Base-by-base conservation (phyloP, 345 rosid species). In the Camelina hispida region DNA sequence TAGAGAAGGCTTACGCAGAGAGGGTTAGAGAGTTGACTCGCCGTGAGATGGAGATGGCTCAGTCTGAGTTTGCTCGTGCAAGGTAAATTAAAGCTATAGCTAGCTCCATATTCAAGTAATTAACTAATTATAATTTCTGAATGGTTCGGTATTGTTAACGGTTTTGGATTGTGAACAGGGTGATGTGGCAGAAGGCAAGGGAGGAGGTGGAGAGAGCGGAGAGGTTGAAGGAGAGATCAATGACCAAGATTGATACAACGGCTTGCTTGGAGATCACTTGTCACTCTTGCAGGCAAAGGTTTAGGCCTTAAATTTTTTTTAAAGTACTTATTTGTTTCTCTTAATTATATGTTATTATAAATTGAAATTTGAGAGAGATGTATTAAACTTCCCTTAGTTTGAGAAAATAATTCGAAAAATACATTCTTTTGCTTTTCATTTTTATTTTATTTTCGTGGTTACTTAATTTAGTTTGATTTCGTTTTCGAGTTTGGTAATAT, bases 211-310 rank as follows among this genome's bases (percentile, higher is more conserved):
- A 87, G 42, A 90, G 85, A 58, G 97, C 97, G 0, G 93, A 90
- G 83, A 86, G 86, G 65, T 58, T 90, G 84, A 94, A 91, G 83
- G 91, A 88, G 60, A 80, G 86, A 78, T 91, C 96, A 18, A 85
- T 91, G 46, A 78, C 77, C 53, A 85, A 71, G 85, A 82, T 83
- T 2, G 98, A 90, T 85, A 83, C 91, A 54, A 83, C 91, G 57
- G 66, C 87, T 73, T 87, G 93, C 88, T 81, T 87, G 86, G 96
- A 95, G 88, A 87, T 92, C 85, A 95, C 99, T 81, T 95, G 99
- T 72, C 99, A 92, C 14, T 92, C 97, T 72, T 95, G 99, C 85
- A 87, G 96, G 77, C 97, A 90, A 78, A 88, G 87, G 81, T 92
- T 95, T 83, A 88, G 91, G 83, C 87, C 89, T 67, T 83, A 20